phyloP scores from a whole-genome alignment of 169 alveolate species.

The Eimeria necatrix region DNA sequence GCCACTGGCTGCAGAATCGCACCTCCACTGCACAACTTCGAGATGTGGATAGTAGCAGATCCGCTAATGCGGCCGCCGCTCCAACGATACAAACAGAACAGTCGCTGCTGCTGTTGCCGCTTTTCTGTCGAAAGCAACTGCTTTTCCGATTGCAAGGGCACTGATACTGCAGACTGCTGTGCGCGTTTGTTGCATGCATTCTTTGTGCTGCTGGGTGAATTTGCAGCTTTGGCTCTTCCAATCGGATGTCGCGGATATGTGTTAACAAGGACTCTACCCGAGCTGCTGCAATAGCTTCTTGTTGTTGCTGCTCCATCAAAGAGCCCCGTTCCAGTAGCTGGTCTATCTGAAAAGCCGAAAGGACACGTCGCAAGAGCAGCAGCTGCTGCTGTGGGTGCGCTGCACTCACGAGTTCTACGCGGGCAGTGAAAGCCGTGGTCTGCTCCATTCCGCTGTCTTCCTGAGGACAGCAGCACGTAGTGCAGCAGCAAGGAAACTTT shows the following conservation, averaged over 20 bases:
- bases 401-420: constrained; percentile 67
- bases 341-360: constrained; percentile 71
- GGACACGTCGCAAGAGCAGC: constrained; percentile 78
- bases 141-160: constrained; percentile 1
- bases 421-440: constrained; percentile 22
- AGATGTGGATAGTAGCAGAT: constrained; percentile 4
- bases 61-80: constrained; percentile 67
- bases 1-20: constrained; percentile 36
- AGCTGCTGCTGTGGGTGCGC: constrained; percentile 80
- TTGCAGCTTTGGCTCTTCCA: background rate
- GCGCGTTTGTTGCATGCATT: background rate
- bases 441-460: constrained; percentile 15
- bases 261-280: background rate
- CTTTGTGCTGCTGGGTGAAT: constrained; percentile 6
- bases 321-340: constrained; percentile 73
- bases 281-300: background rate
- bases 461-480: constrained; percentile 49
- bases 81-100: constrained; percentile 50
- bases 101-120: constrained; percentile 55
- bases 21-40: background rate
- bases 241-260: constrained; percentile 19
- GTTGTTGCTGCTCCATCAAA: constrained; percentile 4
- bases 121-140: constrained; percentile 27
- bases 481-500: constrained; percentile 64
- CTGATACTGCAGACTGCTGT: background rate